Conservation (phyloP, 2,329 filamentous ascomycete species). For the Ilyonectria sp. region DNA sequence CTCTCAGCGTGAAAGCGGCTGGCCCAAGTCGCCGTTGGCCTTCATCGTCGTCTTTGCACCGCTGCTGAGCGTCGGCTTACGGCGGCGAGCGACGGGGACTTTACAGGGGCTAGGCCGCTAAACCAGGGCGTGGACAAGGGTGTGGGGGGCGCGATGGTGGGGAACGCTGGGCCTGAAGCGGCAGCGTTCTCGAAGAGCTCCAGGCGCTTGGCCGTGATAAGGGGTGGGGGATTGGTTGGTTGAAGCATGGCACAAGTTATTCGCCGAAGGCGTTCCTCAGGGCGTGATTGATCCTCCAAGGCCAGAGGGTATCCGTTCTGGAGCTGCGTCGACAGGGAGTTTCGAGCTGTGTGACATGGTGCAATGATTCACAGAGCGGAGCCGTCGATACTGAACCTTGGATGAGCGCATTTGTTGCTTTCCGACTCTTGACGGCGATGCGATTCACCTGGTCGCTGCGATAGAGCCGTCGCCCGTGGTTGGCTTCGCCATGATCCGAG, state of each 20-base stretch:
- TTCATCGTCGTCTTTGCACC: no score
- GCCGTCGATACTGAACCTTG: conserved; percentile 15
- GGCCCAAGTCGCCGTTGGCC: conserved; percentile 3
- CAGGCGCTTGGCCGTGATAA: conserved; percentile 9
- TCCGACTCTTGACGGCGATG: neutral
- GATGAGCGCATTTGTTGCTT: conserved; percentile 8
- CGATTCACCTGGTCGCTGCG: neutral
- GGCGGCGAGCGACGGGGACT: conserved; percentile 27
- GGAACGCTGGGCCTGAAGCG: conserved; percentile 21
- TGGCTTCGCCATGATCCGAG: neutral
- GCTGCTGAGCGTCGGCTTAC: conserved; percentile 27
- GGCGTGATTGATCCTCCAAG: conserved; percentile 11
- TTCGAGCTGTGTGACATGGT: conserved; percentile 22
- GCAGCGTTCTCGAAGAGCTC: conserved; percentile 32
- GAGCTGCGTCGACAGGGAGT: conserved; percentile 3
- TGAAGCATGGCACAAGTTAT: neutral
- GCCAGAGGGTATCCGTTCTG: neutral
- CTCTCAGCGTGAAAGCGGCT: neutral
- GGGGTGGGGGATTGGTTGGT: conserved; percentile 8
- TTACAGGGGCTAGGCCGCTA: conserved; percentile 7
- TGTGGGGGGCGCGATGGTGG: neutral
- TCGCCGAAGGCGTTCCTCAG: conserved; percentile 15
- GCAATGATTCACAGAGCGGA: conserved; percentile 31
- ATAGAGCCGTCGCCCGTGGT: neutral
- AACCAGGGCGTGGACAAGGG: conserved; percentile 6